Conservation (phyloP, 1,139 yeast species). For the Yamadazyma spencermartinsiae region DNA sequence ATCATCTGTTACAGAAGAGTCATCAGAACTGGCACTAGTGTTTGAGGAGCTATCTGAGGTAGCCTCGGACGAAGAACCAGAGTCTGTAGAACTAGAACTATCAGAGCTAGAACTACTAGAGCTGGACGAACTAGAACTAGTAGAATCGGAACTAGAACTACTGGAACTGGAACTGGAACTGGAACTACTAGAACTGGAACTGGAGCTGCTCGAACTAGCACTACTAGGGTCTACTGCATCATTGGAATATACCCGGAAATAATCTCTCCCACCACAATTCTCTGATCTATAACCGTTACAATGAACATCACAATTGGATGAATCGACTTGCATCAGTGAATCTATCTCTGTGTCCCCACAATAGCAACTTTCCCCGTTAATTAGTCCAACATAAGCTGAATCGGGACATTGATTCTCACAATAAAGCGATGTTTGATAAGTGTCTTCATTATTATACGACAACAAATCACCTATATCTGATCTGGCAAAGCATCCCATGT, state of each 20-base stretch:
- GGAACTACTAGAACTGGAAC: constrained; percentile 16
- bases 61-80: constrained; percentile 8
- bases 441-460: constrained; percentile 30
- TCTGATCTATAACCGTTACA: constrained; percentile 62
- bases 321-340: constrained; percentile 27
- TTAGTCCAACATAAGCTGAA: constrained; percentile 51
- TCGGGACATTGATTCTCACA: constrained; percentile 50
- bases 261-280: constrained; percentile 62
- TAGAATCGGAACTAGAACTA: constrained; percentile 6
- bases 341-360: constrained; percentile 55
- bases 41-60: neutral
- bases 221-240: constrained; percentile 21
- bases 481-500: constrained; percentile 36
- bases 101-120: constrained; percentile 8
- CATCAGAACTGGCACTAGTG: neutral
- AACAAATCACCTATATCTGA: constrained; percentile 24
- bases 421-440: constrained; percentile 52
- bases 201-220: constrained; percentile 13
- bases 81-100: constrained; percentile 6
- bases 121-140: constrained; percentile 14
- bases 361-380: constrained; percentile 56
- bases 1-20: neutral
- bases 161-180: constrained; percentile 13
- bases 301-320: constrained; percentile 42
- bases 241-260: constrained; percentile 50